These are phyloP conservation scores for Pyrenula aspistea DNA, from an alignment of 495 filamentous ascomycete species.

Conservation along the genomic window DNA sequence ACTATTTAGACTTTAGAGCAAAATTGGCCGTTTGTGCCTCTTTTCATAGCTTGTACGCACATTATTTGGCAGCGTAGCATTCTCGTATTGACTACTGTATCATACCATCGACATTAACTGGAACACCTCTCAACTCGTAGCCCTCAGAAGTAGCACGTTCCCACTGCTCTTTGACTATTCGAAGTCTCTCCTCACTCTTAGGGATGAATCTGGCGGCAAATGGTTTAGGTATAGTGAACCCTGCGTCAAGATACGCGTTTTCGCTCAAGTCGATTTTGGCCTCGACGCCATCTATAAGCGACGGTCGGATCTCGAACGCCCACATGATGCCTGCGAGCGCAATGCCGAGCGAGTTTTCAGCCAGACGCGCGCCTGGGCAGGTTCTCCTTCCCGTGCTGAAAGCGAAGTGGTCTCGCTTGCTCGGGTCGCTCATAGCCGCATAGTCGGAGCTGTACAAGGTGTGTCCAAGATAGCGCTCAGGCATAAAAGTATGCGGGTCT, in stretches of 20 bases:
- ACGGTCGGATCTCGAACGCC: constrained; percentile 43
- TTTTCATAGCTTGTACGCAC: no score
- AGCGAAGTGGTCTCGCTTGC: constrained; percentile 20
- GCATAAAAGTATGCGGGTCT: constrained; percentile 25
- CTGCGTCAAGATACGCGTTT: constrained; percentile 7
- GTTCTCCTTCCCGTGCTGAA: constrained; percentile 36
- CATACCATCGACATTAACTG: neutral
- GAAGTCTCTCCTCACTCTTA: neutral
- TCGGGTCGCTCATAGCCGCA: constrained; percentile 13
- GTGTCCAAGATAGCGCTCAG: constrained; percentile 29
- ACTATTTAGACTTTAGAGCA: no score
- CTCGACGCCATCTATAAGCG: constrained; percentile 36
- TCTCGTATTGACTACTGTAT: no score
- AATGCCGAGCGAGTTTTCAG: constrained; percentile 37
- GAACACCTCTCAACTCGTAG: constrained; percentile 2
- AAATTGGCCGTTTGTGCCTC: no score
- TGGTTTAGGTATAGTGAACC: constrained; percentile 41
- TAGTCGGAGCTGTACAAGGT: constrained; percentile 13
- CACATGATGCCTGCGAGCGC: constrained; percentile 41
- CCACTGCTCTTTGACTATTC: constrained; percentile 6
- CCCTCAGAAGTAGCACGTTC: constrained; percentile 3
- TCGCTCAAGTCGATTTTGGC: constrained; percentile 17
- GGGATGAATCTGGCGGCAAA: constrained; percentile 43
- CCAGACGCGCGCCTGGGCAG: constrained; percentile 44
- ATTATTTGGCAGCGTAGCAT: no score